phyloP scores from a whole-genome alignment of 768 basidiomycete genomes.

The Suillus placidus region DNA sequence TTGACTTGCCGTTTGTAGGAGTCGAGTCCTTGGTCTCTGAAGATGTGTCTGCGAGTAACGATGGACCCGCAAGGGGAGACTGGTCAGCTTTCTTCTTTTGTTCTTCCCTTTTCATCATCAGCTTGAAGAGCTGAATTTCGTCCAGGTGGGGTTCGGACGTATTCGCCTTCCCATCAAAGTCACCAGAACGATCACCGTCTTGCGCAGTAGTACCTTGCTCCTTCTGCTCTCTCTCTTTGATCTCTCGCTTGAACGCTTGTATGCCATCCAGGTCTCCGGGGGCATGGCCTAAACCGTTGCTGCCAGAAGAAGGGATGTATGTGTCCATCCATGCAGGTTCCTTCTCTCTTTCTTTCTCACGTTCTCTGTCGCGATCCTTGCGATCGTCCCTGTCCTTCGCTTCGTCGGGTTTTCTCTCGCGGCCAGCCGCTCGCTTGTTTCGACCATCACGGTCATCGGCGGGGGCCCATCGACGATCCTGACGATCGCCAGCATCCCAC shows the following conservation, averaged over 20 bases:
- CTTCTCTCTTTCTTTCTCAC: constrained; percentile 69
- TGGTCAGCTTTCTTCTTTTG: constrained; percentile 43
- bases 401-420: constrained; percentile 53
- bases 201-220: constrained; percentile 29
- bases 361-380: constrained; percentile 51
- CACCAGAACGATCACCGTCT: constrained; percentile 17
- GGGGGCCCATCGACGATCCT: constrained; percentile 51
- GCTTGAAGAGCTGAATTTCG: constrained; percentile 82
- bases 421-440: constrained; percentile 57
- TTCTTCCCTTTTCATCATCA: constrained; percentile 82
- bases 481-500: constrained; percentile 54
- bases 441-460: constrained; percentile 73
- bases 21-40: neutral
- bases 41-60: neutral
- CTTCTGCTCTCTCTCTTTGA: constrained; percentile 74
- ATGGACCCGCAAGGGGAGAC: constrained; percentile 12
- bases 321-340: constrained; percentile 95
- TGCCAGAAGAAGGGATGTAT: constrained; percentile 65
- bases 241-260: constrained; percentile 84
- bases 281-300: constrained; percentile 56
- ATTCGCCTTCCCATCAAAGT: constrained; percentile 25
- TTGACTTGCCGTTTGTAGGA: constrained; percentile 18
- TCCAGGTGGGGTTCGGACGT: constrained; percentile 54
- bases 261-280: constrained; percentile 81
- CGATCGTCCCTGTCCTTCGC: constrained; percentile 52